Base-by-base conservation (phyloP, 345 rosid genomes). In the Eucalyptus albens region DNA sequence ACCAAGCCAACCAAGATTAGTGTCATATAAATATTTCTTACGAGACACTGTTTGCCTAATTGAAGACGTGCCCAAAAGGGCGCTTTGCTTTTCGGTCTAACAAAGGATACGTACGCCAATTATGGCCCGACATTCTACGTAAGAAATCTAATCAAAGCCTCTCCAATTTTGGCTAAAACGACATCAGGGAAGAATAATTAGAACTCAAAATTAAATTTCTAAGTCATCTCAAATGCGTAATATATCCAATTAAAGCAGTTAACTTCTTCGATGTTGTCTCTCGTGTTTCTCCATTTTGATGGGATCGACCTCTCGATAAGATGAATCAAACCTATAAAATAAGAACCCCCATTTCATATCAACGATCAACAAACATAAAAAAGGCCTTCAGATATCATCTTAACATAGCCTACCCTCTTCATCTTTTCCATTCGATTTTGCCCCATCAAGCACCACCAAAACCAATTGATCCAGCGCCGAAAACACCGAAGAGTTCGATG, bases 1-100 rank as follows among this genome's bases (percentile, higher is more conserved):
- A 19, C 45, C 82, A 5, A 37, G 26, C 8, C 24, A 21, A 72
- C 3, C 27, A 19, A 72, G 26, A 72, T 22, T 19, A 19, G 15
- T 3, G 27, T 19, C 26, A 1, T 0, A 37, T 6, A 5, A 19
- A 37, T 33, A 9, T 37, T 37, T 37, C 8, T 37, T 1, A 33
- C 45, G 7, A 2, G 45, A 42, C 15, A 72, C 19, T 5, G 45
- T 72, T 6, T 11, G 82, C 82, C 82, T 21, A 72, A 10, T 19
- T 2, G 12, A 72, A 19, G 45, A 37, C 14, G 45, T 72, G 82
- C 15, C 45, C 26, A 6, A 0, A 19, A 1, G 82, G 82, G 27
- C 22, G 4, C 82, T 72, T 72, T 22, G 13, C 14, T 72, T 37
- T 19, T 19, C 8, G 27, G 82, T 72, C 82, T 5, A 37, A 37